Conservation (phyloP, 441 rosid genomes). For the Viola pubescens region DNA sequence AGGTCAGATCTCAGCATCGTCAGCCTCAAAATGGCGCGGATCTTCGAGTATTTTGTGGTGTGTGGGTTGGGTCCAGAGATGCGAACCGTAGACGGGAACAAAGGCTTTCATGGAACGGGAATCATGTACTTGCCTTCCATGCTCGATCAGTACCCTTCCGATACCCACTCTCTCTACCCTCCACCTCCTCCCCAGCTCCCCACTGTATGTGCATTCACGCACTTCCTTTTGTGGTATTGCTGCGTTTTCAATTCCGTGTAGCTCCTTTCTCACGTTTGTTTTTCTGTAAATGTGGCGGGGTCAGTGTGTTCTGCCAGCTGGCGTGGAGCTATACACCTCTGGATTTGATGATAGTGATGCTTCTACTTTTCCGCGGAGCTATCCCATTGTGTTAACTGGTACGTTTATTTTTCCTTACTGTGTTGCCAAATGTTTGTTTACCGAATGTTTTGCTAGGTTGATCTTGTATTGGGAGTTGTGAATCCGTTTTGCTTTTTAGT, state of each 20-base stretch:
- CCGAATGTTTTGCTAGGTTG: too few relatives aligned
- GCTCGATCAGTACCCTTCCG: conserved; percentile 82
- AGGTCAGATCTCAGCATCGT: too few relatives aligned
- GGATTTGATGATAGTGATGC: conserved; percentile 60
- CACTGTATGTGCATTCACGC: conserved; percentile 36
- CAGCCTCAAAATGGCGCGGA: conserved; percentile 43
- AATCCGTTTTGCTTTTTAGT: too few relatives aligned
- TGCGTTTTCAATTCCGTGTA: not conserved
- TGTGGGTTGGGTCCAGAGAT: conserved; percentile 95
- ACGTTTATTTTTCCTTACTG: conserved; percentile 3
- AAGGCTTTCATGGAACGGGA: conserved; percentile 71
- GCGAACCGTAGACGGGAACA: conserved; percentile 73
- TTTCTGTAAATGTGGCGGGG: not conserved
- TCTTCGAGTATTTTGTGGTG: conserved; percentile 91
- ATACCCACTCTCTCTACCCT: conserved; percentile 59
- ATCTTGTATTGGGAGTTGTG: too few relatives aligned
- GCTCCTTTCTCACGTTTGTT: not conserved
- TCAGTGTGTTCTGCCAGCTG: conserved; percentile 96
- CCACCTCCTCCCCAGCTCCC: conserved; percentile 96
- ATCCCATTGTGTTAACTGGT: conserved; percentile 96
- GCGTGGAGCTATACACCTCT: conserved; percentile 61
- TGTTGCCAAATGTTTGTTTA: too few relatives aligned
- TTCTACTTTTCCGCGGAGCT: conserved; percentile 70
- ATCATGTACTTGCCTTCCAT: conserved; percentile 58
- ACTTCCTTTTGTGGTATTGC: not conserved